Conservation (phyloP, 768 basidiomycete species). For the Lyophyllum decastes region DNA sequence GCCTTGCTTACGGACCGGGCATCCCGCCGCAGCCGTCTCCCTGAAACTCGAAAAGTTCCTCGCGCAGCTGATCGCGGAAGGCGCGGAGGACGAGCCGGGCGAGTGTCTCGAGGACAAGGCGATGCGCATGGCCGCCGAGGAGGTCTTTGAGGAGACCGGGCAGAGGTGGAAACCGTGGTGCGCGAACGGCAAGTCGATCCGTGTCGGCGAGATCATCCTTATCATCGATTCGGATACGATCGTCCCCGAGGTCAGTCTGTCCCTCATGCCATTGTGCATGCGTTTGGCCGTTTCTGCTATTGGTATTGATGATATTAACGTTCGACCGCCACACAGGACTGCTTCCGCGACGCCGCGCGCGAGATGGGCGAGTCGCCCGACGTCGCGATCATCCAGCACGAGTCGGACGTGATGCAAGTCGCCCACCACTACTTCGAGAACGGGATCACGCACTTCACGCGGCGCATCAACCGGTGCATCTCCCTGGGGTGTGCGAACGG, state of each 20-base stretch:
- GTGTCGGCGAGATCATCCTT: constrained; percentile 78
- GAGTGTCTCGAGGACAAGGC: constrained; percentile 71
- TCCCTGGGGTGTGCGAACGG: constrained; percentile 79
- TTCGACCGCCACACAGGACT: too few species aligned
- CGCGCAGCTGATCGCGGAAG: constrained; percentile 42
- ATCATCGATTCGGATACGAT: constrained; percentile 81
- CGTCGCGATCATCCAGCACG: constrained; percentile 88
- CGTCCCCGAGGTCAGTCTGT: constrained; percentile 58
- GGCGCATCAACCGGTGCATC: constrained; percentile 83
- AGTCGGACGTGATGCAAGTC: constrained; percentile 88
- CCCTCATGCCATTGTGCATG: too few species aligned
- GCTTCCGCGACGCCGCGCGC: constrained; percentile 85
- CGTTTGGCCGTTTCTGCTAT: too few species aligned
- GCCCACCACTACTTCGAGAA: constrained; percentile 90
- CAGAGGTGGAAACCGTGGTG: constrained; percentile 67
- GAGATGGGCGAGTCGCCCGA: constrained; percentile 81
- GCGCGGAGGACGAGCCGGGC: constrained; percentile 40
- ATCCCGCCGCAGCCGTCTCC: constrained; percentile 42
- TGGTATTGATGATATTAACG: too few species aligned
- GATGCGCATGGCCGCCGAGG: constrained; percentile 71
- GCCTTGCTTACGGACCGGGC: too few species aligned
- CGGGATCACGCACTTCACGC: constrained; percentile 86
- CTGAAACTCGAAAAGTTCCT: constrained; percentile 61
- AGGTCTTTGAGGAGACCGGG: constrained; percentile 62
- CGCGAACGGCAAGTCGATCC: constrained; percentile 70